Conservation (phyloP, 228 moss, liverwort and hornwort genomes). For the Sphagnum fallax region DNA sequence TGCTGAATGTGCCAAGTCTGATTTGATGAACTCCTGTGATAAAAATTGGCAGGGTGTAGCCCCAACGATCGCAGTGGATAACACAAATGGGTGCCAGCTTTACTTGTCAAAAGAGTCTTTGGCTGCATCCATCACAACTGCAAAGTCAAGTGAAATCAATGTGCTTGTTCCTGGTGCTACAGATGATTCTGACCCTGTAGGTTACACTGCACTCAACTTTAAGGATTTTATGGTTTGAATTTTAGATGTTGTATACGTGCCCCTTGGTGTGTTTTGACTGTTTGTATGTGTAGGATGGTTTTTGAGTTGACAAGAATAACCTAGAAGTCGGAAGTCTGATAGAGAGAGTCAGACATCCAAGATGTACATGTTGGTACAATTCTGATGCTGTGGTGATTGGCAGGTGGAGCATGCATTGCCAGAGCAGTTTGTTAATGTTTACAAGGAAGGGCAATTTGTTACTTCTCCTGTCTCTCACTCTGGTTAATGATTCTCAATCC, state of each 20-base stretch:
- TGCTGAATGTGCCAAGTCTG: too few species aligned
- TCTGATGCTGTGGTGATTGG: not conserved
- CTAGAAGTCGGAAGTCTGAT: too few species aligned
- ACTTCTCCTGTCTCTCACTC: constrained; percentile 97
- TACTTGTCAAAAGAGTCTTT: constrained; percentile 64
- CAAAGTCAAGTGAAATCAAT: constrained; percentile 95
- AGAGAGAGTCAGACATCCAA: too few species aligned
- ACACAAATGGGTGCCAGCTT: constrained; percentile 88
- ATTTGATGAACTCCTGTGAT: too few species aligned
- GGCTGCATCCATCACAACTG: constrained; percentile 79
- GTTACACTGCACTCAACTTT: constrained; percentile 3
- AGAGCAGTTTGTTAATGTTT: constrained; percentile 91
- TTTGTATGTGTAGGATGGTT: too few species aligned
- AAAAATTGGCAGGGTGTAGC: constrained; percentile 58
- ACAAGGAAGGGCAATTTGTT: constrained; percentile 69
- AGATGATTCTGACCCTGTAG: constrained; percentile 68
- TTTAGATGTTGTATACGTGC: too few species aligned
- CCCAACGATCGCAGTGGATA: constrained; percentile 87
- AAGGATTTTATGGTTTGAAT: too few species aligned
- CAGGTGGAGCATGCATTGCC: constrained; percentile 98
- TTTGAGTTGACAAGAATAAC: too few species aligned
- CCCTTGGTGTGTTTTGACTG: too few species aligned
- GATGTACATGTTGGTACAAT: too few species aligned
- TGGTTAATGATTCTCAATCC: constrained; percentile 39
- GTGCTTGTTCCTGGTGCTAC: constrained; percentile 80